phyloP scores from a whole-genome alignment of 225 moss, liverwort and hornwort genomes.

The Polytrichum formosum region DNA sequence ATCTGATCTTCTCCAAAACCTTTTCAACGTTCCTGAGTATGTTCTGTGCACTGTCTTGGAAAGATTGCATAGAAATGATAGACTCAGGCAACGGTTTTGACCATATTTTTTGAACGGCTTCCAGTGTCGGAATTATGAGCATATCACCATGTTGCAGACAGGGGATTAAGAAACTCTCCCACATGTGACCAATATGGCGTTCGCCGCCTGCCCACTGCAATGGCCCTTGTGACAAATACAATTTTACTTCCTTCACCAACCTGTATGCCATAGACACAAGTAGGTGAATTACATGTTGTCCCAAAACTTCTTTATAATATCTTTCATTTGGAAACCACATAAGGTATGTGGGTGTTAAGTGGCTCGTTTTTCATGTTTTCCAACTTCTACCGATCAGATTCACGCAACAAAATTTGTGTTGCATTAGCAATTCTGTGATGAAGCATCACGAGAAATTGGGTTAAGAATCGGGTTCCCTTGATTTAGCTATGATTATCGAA shows the following conservation, averaged over 20 bases:
- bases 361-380: no score
- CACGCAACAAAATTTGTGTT: no score
- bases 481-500: no score
- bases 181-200: slow-evolving; percentile 45
- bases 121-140: slow-evolving; percentile 31
- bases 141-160: slow-evolving; percentile 44
- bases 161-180: slow-evolving; percentile 49
- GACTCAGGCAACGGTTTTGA: slow-evolving; percentile 41
- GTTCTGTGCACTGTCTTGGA: slow-evolving; percentile 39
- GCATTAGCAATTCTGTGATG: no score
- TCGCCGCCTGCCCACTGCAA: slow-evolving; percentile 37
- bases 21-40: slow-evolving; percentile 45
- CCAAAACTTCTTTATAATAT: no score
- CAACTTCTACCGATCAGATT: no score
- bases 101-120: slow-evolving; percentile 43
- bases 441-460: no score
- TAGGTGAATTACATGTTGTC: neutral
- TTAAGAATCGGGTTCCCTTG: no score
- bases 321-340: no score
- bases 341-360: no score
- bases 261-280: slow-evolving; percentile 13
- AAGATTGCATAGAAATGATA: slow-evolving; percentile 39
- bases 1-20: slow-evolving; percentile 21
- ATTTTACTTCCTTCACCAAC: slow-evolving; percentile 37
- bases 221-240: slow-evolving; percentile 26